phyloP scores from a whole-genome alignment of 352 stramenopile genomes.

The Blastocystis sp. region DNA sequence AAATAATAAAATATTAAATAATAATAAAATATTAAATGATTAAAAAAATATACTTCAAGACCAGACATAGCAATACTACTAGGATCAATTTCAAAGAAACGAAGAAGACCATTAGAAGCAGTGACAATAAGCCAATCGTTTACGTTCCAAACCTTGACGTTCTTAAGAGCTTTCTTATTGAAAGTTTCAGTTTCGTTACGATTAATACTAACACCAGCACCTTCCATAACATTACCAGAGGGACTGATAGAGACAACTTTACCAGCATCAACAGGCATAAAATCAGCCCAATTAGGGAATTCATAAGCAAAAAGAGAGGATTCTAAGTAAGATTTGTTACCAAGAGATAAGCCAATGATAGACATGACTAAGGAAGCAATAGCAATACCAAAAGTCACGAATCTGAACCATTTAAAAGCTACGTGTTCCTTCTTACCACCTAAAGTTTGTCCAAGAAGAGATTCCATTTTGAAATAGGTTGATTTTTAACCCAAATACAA shows the following conservation, averaged over 20 bases:
- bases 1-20: background rate
- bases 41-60: background rate
- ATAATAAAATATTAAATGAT: background rate
- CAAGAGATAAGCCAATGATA: too few relatives aligned
- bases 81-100: background rate
- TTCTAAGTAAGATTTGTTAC: too few relatives aligned
- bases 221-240: constrained; percentile 6
- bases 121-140: background rate
- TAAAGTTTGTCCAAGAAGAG: too few relatives aligned
- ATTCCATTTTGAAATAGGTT: too few relatives aligned
- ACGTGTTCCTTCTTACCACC: too few relatives aligned
- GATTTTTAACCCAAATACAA: too few relatives aligned
- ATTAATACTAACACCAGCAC: constrained; percentile 30
- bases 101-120: constrained; percentile 6
- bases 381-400: too few relatives aligned
- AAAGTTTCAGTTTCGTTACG: background rate
- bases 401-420: too few relatives aligned
- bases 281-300: background rate
- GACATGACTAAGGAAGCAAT: too few relatives aligned
- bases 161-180: background rate
- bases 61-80: too few relatives aligned
- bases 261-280: constrained; percentile 2
- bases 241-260: constrained; percentile 4
- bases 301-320: constrained; percentile 23
- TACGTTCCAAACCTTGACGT: background rate